Conservation (phyloP, 768 basidiomycete species). For the Scleroderma bovista region DNA sequence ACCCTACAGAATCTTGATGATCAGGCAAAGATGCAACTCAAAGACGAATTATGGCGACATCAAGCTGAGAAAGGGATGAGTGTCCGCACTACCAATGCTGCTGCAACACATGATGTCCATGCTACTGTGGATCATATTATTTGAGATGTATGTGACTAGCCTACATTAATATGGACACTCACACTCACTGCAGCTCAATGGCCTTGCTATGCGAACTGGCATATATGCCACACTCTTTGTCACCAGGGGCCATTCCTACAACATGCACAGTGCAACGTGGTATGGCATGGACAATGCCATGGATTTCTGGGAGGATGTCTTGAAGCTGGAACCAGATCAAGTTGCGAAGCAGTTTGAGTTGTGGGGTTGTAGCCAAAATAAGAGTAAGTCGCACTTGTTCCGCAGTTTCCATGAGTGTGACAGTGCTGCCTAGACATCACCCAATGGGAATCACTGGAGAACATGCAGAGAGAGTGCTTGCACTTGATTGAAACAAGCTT, state of each 20-base stretch:
- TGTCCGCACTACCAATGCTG: constrained; percentile 1
- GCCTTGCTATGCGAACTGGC: neutral
- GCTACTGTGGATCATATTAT: neutral
- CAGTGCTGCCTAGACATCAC: neutral
- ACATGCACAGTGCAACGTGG: neutral
- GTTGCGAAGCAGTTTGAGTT: neutral
- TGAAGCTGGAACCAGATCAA: constrained; percentile 1
- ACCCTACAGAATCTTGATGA: neutral
- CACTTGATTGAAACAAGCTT: neutral
- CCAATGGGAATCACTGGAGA: neutral
- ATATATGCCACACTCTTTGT: neutral
- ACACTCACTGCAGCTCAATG: constrained; percentile 1
- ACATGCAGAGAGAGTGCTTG: neutral
- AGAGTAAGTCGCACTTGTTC: neutral
- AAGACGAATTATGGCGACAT: neutral
- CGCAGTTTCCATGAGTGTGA: too few species aligned
- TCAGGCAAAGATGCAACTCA: neutral
- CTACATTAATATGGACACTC: too few species aligned
- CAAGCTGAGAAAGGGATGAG: neutral
- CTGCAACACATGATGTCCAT: constrained; percentile 2
- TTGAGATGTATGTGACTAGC: neutral
- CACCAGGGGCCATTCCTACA: neutral
- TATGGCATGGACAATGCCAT: constrained; percentile 4
- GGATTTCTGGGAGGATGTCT: constrained; percentile 7
- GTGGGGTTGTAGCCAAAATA: constrained; percentile 5